Evolutionary conservation across 2,329 filamentous ascomycete species (phyloP), one percentile per base, ranked within the genome.

Genomic region (Cladosporium halotolerans): DNA sequence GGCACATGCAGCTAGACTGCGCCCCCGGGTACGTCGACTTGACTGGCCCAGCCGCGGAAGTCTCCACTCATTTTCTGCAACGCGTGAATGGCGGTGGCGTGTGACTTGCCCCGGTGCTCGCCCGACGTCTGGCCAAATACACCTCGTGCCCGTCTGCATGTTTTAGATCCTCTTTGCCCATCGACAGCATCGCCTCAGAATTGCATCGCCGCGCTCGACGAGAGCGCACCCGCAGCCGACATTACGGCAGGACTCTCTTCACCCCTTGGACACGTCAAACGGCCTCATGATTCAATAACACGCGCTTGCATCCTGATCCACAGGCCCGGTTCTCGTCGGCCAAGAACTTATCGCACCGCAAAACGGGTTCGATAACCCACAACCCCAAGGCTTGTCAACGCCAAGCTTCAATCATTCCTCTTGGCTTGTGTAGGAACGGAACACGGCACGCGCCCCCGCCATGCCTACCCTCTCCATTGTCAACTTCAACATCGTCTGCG

Each of bases 401-500:
- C 48, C 48, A 51, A 51, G 48, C 19, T 44, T 39, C 36, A 39
- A n/a, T 9, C 10, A 9, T 14, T 9, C 36, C 10, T 39, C 36
- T 39, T 39, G 36, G 36, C 36, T n/a, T 14, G n/a, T 9, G 8
- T 14, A 36, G 18, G 36, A 13, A 13, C n/a, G 10, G 32, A 36
- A 13, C n/a, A 9, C 39, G 33, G 39, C 47, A 36, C 28, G 58
- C 19, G 32, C n/a, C 43, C 47, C 38, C 28, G 58, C 19, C n/a
- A 82, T 86, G 82, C 81, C 82, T 56, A 81, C 76, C 41, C 74
- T 90, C 41, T 78, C 78, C 5, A 63, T 86, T 33, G 83, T 79
- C 58, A 86, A 90, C 68, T 95, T 95, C 77, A 95, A 95, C 71
- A 86, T 93, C 59, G 81, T 90, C 52, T 83, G 88, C 66, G 85